Base-by-base conservation (phyloP, 73 alveolate genomes). In the Paraurostyla sp. region DNA sequence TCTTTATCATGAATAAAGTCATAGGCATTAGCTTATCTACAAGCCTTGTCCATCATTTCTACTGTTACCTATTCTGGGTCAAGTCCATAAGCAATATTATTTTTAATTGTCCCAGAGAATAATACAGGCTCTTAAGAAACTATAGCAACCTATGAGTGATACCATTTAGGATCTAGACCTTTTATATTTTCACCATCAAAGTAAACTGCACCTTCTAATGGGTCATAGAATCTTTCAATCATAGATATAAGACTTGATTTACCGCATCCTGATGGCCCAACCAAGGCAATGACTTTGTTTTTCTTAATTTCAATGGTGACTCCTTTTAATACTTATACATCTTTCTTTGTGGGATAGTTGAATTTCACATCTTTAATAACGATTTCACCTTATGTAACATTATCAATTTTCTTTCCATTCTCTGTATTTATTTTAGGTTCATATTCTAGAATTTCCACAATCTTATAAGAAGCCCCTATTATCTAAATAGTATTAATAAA, bases 171-270 rank as follows among this genome's bases (percentile, higher is more conserved):
- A 25, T 88, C 90, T 43, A 88, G 63, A 29, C 69, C 69, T 68
- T 81, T 83, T 0, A 93, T 58, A 69, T 93, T 91, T 11, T 51
- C 65, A 22, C 92, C 95, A 63, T 89, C 93, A 30, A 80, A 90
- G 27, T 68, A 40, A 0, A 93, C 80, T 0, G 27, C 54, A 22
- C 97, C 97, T 23, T 63, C 89, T 15, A 42, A 84, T 3, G 93
- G 91, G 56, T 93, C 97, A 80, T 93, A 93, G 73, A 90, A 93
- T 68, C 97, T 56, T 62, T 85, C 95, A 46, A 93, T 75, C 87
- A 91, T 63, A 27, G 87, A 82, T 42, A 93, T 88, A 0, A 90
- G 45, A 23, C 94, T 82, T 33, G 95, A 81, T 88, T 92, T 92
- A 1, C 97, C 97, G 42, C 93, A 71, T 11, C 97, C 97, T n/a